Percentiles rank a stretch among this genome's conserved stretches.
phyloP scores from a whole-genome alignment of 805 yeast species.

The Cyberlindnera mrakii region DNA sequence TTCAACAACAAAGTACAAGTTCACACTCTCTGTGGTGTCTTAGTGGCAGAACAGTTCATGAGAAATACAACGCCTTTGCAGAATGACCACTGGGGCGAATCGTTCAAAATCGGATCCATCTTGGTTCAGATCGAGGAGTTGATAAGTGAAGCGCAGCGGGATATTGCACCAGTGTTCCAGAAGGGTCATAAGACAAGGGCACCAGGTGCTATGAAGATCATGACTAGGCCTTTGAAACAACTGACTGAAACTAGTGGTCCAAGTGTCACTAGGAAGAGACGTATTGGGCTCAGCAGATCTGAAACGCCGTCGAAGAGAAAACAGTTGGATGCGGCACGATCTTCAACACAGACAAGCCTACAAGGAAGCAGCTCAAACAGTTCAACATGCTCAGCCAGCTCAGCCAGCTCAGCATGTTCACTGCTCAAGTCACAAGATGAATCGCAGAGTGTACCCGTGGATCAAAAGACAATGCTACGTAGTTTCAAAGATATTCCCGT shows the following conservation, averaged over 20 bases:
- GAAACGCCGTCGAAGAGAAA: constrained; percentile 10
- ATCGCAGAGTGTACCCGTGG: too few species aligned
- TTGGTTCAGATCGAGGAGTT: constrained; percentile 13
- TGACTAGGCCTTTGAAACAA: too few species aligned
- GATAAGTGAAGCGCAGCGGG: constrained; percentile 10
- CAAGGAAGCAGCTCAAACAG: too few species aligned
- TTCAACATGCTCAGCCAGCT: too few species aligned
- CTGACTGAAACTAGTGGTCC: not conserved
- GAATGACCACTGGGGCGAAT: constrained; percentile 11
- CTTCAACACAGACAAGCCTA: too few species aligned
- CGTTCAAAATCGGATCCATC: constrained; percentile 13
- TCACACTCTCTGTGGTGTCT: constrained; percentile 9
- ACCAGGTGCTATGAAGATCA: not conserved
- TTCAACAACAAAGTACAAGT: constrained; percentile 20
- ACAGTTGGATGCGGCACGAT: too few species aligned
- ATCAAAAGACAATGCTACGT: too few species aligned
- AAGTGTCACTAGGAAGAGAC: constrained; percentile 2
- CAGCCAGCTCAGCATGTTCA: too few species aligned
- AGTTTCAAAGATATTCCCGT: too few species aligned
- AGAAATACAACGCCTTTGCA: constrained; percentile 4
- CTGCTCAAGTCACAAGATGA: too few species aligned
- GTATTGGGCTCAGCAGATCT: constrained; percentile 16
- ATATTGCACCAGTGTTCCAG: constrained; percentile 14
- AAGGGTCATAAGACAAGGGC: constrained; percentile 1
- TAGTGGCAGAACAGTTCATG: constrained; percentile 14